phyloP scores from a whole-genome alignment of 495 filamentous ascomycete genomes.

The Hyphodiscus hymeniophilus region DNA sequence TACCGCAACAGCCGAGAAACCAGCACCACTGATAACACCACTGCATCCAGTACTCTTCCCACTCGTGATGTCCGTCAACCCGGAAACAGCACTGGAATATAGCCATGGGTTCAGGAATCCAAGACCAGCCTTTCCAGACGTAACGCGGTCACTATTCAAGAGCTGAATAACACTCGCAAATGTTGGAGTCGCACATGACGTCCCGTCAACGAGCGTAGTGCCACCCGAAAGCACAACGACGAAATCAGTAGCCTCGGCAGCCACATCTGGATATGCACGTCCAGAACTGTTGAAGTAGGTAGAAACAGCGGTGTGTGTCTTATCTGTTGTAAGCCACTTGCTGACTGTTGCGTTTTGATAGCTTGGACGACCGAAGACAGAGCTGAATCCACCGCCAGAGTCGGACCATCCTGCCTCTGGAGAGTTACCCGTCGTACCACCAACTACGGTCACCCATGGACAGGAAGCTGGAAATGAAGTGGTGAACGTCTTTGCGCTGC shows the following conservation, averaged over 20 bases:
- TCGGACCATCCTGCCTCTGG: constrained; percentile 50
- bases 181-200: constrained; percentile 35
- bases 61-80: constrained; percentile 48
- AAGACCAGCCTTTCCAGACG: constrained; percentile 36
- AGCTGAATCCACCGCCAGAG: constrained; percentile 64
- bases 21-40: constrained; percentile 23
- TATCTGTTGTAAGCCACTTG: constrained; percentile 18
- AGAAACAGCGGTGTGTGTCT: constrained; percentile 33
- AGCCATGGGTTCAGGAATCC: constrained; percentile 62
- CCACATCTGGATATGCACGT: constrained; percentile 67
- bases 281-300: constrained; percentile 55
- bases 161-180: constrained; percentile 47
- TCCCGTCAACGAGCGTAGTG: constrained; percentile 9
- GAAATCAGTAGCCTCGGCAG: constrained; percentile 40
- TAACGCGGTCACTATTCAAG: constrained; percentile 49
- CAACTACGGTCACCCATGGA: constrained; percentile 73
- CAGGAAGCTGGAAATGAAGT: constrained; percentile 63
- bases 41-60: constrained; percentile 48
- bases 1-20: constrained; percentile 19
- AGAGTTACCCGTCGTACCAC: constrained; percentile 49
- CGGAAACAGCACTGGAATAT: constrained; percentile 37
- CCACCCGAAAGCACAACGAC: constrained; percentile 3
- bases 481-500: constrained; percentile 6
- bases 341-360: constrained; percentile 46
- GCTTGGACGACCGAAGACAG: constrained; percentile 52